Evolutionary conservation across 2,329 filamentous ascomycete genomes (phyloP), one percentile per base, ranked within the genome.

Genomic region (Cladosporium oxysporum): DNA sequence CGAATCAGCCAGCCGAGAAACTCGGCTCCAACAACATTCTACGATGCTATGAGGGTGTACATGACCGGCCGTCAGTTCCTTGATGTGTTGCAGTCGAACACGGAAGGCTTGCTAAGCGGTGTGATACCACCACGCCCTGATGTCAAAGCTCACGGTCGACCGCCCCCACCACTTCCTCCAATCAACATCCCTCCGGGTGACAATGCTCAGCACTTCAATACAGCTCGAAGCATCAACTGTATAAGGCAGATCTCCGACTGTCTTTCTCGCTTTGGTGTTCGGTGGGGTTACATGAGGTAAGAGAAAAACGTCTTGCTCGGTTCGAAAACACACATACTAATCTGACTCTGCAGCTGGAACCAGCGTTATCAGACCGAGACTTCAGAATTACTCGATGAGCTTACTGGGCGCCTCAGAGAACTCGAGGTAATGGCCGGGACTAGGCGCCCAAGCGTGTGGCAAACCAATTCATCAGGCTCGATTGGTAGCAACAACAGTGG

Each of bases 11-110:
- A 86, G 70, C 77, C 85, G 4, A 79, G 82, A 35, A 85, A 88
- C 67, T 83, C 85, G 18, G 86, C 89, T 5, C 90, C 94, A 61
- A 87, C 95, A 72, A 94, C 91, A 0, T 97, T 93, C 72, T 90
- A 96, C 73, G 94, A 97, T 75, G 91, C 93, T 1, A 85, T 96
- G 73, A 88, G 93, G 62, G 89, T 92, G 1, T 95, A 91, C 73
- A 96, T 87, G 78, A 85, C 87, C 1, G 85, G 84, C 18, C 80
- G 81, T 53, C 83, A 85, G 63, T 85, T 89, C 62, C 78, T 88
- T 31, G 82, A 86, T 66, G 79, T 87, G 1, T 74, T 89, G 26
- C 82, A 81, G 64, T 80, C 83, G n/a, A 83, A 84, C 70, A 80
- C 82, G 49, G 83, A 87, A 12, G 71, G 73, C 3, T 75, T 83